Evolutionary conservation across 2,329 filamentous ascomycete genomes (phyloP).

Genomic region (Diplocarpon mali): DNA sequence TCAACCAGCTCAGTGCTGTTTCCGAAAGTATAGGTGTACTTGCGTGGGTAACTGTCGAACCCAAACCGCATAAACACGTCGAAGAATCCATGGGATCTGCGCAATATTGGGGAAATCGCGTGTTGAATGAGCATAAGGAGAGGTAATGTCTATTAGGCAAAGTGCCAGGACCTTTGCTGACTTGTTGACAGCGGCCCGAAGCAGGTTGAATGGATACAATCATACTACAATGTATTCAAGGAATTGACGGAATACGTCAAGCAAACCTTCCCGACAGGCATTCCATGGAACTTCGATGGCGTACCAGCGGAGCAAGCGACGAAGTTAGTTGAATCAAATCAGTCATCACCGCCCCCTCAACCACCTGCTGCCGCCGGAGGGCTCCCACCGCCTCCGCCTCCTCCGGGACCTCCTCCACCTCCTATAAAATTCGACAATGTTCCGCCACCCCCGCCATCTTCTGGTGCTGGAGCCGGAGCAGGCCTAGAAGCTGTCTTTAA

Average conservation of each 20-base stretch:
- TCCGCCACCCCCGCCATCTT: conserved; percentile 32
- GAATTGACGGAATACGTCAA: conserved; percentile 76
- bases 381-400: conserved; percentile 56
- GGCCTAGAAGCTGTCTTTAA: conserved; percentile 85
- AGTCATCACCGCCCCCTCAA: conserved; percentile 28
- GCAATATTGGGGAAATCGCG: conserved; percentile 90
- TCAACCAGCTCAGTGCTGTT: conserved; percentile 76
- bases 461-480: conserved; percentile 33
- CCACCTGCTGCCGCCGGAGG: conserved; percentile 43
- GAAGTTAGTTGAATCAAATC: conserved; percentile 47
- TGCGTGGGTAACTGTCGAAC: conserved; percentile 80
- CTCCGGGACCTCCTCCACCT: conserved; percentile 46
- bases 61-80: conserved; percentile 75
- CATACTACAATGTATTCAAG: conserved; percentile 87
- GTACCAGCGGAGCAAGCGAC: conserved; percentile 58
- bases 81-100: conserved; percentile 73
- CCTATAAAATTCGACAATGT: conserved; percentile 45
- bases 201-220: conserved; percentile 79
- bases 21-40: conserved; percentile 83
- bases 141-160: conserved; percentile 35
- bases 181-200: conserved; percentile 50
- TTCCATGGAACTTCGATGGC: conserved; percentile 78
- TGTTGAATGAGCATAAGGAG: conserved; percentile 83
- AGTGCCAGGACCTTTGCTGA: conserved; percentile 5
- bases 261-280: conserved; percentile 65